Evolutionary conservation across 2,329 filamentous ascomycete genomes (phyloP).

Genomic region (Alternaria solani): DNA sequence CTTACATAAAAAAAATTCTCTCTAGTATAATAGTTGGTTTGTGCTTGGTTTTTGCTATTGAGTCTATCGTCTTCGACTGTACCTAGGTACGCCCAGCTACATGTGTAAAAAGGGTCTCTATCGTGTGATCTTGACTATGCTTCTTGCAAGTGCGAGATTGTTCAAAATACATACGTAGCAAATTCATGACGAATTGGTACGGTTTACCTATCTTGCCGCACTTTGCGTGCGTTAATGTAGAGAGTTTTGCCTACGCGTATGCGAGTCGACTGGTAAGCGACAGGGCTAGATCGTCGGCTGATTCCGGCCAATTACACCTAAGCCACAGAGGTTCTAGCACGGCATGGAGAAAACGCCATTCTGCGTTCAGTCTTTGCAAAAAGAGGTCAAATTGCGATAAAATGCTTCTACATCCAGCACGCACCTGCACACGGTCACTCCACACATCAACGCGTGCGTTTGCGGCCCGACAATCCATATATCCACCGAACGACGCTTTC

Average conservation of each 20-base stretch:
- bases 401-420: constrained; percentile 31
- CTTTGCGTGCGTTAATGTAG: background rate
- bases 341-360: constrained; percentile 19
- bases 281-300: constrained; percentile 21
- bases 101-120: background rate
- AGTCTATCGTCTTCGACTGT: background rate
- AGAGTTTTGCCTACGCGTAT: background rate
- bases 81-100: background rate
- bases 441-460: constrained; percentile 26
- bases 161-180: too few relatives aligned
- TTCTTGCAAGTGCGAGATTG: background rate
- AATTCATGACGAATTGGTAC: background rate
- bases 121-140: background rate
- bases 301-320: constrained; percentile 28
- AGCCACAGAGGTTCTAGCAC: constrained; percentile 19
- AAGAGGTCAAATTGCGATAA: constrained; percentile 12
- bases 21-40: background rate
- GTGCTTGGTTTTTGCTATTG: background rate
- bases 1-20: background rate
- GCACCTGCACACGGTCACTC: constrained; percentile 27
- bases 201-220: background rate
- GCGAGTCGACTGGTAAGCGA: constrained; percentile 16
- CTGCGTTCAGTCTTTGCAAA: constrained; percentile 15
- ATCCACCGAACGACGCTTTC: constrained; percentile 32
- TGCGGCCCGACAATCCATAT: constrained; percentile 29